Evolutionary conservation across 2,329 filamentous ascomycete species (phyloP).

Genomic region (Botrytis squamosa): DNA sequence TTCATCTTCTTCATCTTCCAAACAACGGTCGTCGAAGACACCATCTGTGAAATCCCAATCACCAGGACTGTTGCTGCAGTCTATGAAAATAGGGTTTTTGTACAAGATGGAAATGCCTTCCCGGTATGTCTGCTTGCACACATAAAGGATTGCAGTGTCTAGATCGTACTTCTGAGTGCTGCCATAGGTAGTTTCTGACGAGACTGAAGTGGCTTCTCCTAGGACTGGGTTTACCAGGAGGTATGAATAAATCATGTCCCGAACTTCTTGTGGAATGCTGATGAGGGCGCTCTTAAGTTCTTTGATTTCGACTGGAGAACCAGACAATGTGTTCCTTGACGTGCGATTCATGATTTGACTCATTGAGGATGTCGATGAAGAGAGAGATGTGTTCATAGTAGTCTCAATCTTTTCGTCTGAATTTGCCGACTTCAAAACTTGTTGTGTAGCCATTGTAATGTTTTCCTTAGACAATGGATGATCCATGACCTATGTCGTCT

Average conservation of each 20-base stretch:
- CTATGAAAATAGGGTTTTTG: background rate
- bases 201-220: background rate
- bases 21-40: rapidly evolving
- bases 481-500: background rate
- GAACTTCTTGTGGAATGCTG: background rate
- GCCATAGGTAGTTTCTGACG: background rate
- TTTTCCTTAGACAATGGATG: background rate
- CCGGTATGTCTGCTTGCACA: background rate
- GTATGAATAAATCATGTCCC: background rate
- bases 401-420: background rate
- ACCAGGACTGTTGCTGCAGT: background rate
- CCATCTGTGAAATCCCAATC: background rate
- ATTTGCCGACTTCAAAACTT: background rate
- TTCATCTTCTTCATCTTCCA: background rate
- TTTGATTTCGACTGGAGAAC: background rate
- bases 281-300: background rate
- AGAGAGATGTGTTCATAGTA: background rate
- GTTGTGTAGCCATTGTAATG: background rate
- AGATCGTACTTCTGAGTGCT: background rate
- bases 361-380: background rate
- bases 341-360: background rate
- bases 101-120: background rate
- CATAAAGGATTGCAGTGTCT: background rate
- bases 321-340: background rate
- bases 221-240: background rate